phyloP scores from a whole-genome alignment of 768 basidiomycete genomes.

The Auriscalpium vulgare region DNA sequence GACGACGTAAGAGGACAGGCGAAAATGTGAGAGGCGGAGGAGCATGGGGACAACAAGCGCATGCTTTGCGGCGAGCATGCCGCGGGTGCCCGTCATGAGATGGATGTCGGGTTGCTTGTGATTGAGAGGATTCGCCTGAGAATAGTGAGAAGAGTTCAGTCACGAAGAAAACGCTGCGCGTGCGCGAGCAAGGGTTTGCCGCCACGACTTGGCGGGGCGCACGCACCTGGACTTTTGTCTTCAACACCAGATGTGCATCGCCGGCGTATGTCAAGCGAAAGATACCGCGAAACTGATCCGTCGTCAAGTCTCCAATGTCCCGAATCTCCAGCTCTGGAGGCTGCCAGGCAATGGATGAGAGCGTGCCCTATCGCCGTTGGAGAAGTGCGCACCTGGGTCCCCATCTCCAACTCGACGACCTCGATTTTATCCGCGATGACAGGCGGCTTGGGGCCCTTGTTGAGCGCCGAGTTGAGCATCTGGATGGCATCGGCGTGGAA shows the following conservation, averaged over 20 bases:
- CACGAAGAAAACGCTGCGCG: neutral
- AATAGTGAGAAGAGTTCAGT: conserved; percentile 21
- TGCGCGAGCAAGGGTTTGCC: neutral
- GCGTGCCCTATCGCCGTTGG: neutral
- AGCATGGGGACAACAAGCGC: conserved; percentile 98
- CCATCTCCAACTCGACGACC: conserved; percentile 99
- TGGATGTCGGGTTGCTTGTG: conserved; percentile 89
- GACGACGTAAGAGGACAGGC: conserved; percentile 91
- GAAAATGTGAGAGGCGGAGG: conserved; percentile 91
- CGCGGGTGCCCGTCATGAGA: conserved; percentile 71
- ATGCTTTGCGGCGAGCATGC: conserved; percentile 90
- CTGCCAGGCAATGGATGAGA: conserved; percentile 31
- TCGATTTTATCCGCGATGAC: conserved; percentile 97
- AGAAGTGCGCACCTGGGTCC: conserved; percentile 63
- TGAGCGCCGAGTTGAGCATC: conserved; percentile 94
- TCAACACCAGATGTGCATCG: conserved; percentile 79
- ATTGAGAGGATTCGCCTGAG: conserved; percentile 88
- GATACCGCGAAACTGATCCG: conserved; percentile 94
- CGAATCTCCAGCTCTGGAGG: conserved; percentile 96
- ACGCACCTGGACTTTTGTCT: conserved; percentile 88
- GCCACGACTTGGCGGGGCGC: neutral
- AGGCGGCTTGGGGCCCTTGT: conserved; percentile 95
- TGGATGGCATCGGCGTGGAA: conserved; percentile 94
- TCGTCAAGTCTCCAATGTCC: conserved; percentile 94
- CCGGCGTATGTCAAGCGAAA: conserved; percentile 93